Evolutionary conservation across 2,329 filamentous ascomycete species (phyloP), one percentile per base, ranked within the genome.

Genomic region (Colletotrichum chrysophilum): DNA sequence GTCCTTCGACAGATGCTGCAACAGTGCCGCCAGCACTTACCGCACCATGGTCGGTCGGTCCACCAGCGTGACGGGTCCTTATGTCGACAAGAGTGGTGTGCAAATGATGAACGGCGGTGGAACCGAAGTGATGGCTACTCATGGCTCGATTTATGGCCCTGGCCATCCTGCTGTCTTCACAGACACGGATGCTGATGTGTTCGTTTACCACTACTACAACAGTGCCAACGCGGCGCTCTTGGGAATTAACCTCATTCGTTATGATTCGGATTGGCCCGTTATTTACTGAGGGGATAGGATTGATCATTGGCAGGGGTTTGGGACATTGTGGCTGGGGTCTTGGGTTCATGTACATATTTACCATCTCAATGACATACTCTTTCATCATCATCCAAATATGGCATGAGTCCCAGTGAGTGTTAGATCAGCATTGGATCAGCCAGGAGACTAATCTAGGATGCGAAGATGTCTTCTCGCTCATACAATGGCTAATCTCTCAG

Each of bases 41-140:
- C 80, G 81, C 13, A 77, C 80, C 65, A 83, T 83, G 81, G 81
- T 83, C n/a, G 81, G 81, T 7, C 81, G 81, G 0, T 83, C 81
- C 9, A 80, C 66, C 48, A 82, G 77, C 64, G 69, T 82, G 7
- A 79, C 79, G 1, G 81, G 81, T 3, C 81, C 81, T 2, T 83
- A 77, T 26, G 78, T 82, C 73, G 81, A 83, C 60, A 67, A 74
- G 16, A 72, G 43, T 34, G 81, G 81, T 1, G 78, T 70, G 75
- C 61, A 76, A 13, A 79, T 83, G 80, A 81, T 77, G 78, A 30
- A 67, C 5, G 81, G 81, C 4, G 81, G 81, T n/a, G 81, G 81
- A 12, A 83, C 81, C 1, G 74, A 83, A 71, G 76, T 83, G 2
- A 74, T 83, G 77, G 79, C 81, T 7, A 79, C 76, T 16, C 81